Evolutionary conservation across 176 grass and related monocot species (phyloP), one percentile per base, ranked within the genome.

Genomic region (Eleusine indica): DNA sequence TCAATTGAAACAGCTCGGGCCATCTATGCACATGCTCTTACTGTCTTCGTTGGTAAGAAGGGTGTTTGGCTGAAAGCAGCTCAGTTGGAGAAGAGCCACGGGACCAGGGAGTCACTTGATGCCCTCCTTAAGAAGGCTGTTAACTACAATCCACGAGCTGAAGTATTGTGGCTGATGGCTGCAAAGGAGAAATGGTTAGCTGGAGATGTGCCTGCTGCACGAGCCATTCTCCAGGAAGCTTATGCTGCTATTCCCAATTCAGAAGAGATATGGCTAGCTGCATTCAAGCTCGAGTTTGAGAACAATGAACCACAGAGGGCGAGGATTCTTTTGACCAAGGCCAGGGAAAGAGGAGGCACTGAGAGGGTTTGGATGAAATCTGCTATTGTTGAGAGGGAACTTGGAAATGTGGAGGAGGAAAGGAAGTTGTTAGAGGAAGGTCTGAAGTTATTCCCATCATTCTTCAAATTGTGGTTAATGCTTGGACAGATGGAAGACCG

Each of bases 321-420:
- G 83, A 97, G 92, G 75, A 90, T 97, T 82, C 83, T 97, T 87
- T 85, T 97, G 85, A 84, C 94, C 56, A 97, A 92, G 84, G 92
- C 92, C 16, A 88, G 94, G 66, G 94, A 97, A 82, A 97, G 90
- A 82, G 94, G 94, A 83, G 94, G 94, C 71, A 97, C 94, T 19
- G 94, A 94, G 73, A 91, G 94, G 88, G 94, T 97, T 35, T 97
- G 92, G 94, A 97, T 97, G 92, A 97, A 97, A 85, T 97, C 94
- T 44, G 84, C 86, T 56, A 94, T 97, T 68, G 88, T 97, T 66
- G 94, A 97, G 79, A 91, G 94, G 81, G 94, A 97, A 64, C 74
- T 94, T 43, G 88, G 92, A n/a, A 92, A 94, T 60, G 87, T 80
- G 48, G 71, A 47, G 9, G 94, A 94, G 76, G 94, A 97, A 80